Evolutionary conservation across 2,329 filamentous ascomycete species (phyloP).

Genomic region (Penicillium sp.): DNA sequence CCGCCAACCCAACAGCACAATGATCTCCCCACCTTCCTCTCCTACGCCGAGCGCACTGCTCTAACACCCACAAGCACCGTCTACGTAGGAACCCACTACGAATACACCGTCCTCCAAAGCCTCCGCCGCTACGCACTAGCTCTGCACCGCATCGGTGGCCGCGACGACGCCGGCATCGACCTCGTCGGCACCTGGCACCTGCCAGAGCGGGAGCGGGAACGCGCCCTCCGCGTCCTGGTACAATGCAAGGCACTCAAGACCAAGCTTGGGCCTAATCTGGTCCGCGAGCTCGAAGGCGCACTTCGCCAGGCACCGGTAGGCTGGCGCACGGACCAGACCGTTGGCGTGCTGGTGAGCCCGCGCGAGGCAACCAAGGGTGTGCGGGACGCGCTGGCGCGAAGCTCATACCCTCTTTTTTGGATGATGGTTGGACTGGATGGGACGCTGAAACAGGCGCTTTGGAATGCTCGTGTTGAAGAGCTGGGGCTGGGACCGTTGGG

Average conservation of each 20-base stretch:
- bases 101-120: constrained; percentile 46
- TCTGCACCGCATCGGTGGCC: constrained; percentile 48
- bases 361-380: constrained; percentile 76
- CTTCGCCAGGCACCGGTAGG: constrained; percentile 72
- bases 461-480: constrained; percentile 46
- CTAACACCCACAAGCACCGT: constrained; percentile 43
- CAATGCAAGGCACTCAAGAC: constrained; percentile 50
- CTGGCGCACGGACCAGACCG: constrained; percentile 66
- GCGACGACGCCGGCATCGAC: constrained; percentile 50
- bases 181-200: constrained; percentile 50
- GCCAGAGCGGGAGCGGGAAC: constrained; percentile 33
- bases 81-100: constrained; percentile 51
- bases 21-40: constrained; percentile 44
- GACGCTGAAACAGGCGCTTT: constrained; percentile 45
- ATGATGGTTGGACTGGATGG: constrained; percentile 46
- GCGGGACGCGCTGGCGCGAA: constrained; percentile 68
- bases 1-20: constrained; percentile 39
- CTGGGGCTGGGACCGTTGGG: constrained; percentile 43
- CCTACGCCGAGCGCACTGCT: constrained; percentile 41
- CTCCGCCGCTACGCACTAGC: constrained; percentile 44
- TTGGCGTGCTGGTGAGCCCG: constrained; percentile 72
- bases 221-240: constrained; percentile 45
- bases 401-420: constrained; percentile 71
- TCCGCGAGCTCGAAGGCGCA: constrained; percentile 62
- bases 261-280: constrained; percentile 47